Conservation (phyloP, 768 basidiomycete genomes). For the Tylopilus vinaceipallidus region DNA sequence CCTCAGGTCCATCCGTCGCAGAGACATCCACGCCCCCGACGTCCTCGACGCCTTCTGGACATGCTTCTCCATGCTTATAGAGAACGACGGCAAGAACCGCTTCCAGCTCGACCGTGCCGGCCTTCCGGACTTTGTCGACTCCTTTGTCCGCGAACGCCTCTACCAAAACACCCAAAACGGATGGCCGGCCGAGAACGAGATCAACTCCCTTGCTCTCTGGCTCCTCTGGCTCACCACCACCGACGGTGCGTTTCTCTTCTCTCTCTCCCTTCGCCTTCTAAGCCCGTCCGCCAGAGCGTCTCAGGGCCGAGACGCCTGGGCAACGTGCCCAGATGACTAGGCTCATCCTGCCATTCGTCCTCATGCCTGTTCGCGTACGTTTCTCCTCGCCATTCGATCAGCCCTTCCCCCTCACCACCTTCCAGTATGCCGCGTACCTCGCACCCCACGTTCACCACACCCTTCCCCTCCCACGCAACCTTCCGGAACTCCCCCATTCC, state of each 20-base stretch:
- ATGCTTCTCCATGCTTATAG: slow-evolving; percentile 55
- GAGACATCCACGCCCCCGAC: slow-evolving; percentile 33
- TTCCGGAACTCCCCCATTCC: slow-evolving; percentile 24
- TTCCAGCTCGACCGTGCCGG: slow-evolving; percentile 53
- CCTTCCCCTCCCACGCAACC: slow-evolving; percentile 43
- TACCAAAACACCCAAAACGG: slow-evolving; percentile 43
- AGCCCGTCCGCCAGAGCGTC: slow-evolving; percentile 28
- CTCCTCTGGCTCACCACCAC: slow-evolving; percentile 61
- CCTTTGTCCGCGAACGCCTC: slow-evolving; percentile 45
- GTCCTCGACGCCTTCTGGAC: slow-evolving; percentile 41
- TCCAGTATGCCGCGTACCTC: slow-evolving; percentile 52
- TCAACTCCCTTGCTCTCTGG: slow-evolving; percentile 58
- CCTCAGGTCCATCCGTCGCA: slow-evolving; percentile 30
- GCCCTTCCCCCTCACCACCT: slow-evolving; percentile 12
- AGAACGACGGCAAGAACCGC: slow-evolving; percentile 67
- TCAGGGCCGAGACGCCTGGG: slow-evolving; percentile 24
- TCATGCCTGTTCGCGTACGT: slow-evolving; percentile 50
- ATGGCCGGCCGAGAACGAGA: slow-evolving; percentile 54
- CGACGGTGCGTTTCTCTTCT: slow-evolving; percentile 36
- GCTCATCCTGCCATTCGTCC: slow-evolving; percentile 43
- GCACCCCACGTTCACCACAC: slow-evolving; percentile 62
- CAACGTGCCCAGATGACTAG: slow-evolving; percentile 31
- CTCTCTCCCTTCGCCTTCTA: slow-evolving; percentile 9
- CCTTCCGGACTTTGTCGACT: slow-evolving; percentile 44
- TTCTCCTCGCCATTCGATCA: neutral